These are phyloP conservation scores for Leucocoprinus birnbaumii DNA, from an alignment of 768 basidiomycete species.

Conservation along the genomic window DNA sequence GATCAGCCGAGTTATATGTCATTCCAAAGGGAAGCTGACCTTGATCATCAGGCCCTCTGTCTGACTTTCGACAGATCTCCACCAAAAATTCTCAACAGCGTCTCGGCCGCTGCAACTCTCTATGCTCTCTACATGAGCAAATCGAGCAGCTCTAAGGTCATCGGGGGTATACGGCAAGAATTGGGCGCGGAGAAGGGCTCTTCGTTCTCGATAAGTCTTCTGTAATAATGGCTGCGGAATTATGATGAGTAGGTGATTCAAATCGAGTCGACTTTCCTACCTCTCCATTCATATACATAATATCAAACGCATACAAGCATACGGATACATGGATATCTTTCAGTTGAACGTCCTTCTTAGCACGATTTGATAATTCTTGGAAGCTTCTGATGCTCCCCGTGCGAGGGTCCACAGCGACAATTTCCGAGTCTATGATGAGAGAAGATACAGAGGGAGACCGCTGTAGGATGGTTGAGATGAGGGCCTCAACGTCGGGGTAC, in stretches of 20 bases:
- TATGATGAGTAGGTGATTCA: conserved; percentile 8
- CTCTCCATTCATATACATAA: conserved; percentile 82
- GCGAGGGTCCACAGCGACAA: conserved; percentile 74
- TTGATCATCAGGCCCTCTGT: conserved; percentile 97
- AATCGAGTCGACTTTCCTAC: conserved; percentile 37
- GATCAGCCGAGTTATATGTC: neutral
- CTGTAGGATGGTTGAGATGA: conserved; percentile 52
- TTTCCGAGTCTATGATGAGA: conserved; percentile 84
- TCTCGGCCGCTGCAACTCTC: conserved; percentile 61
- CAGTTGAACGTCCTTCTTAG: conserved; percentile 78
- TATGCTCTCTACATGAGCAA: conserved; percentile 72
- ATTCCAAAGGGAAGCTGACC: conserved; percentile 31
- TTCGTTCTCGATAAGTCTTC: conserved; percentile 67
- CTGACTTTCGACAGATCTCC: conserved; percentile 67
- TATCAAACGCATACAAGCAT: conserved; percentile 84
- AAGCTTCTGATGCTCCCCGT: conserved; percentile 71
- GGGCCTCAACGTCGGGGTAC: conserved; percentile 79
- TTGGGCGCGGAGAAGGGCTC: conserved; percentile 56
- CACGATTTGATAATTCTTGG: conserved; percentile 83
- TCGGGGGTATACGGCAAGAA: conserved; percentile 53
- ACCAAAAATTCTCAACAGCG: conserved; percentile 74
- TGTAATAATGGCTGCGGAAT: conserved; percentile 58
- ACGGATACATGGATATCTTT: conserved; percentile 76
- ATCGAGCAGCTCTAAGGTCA: conserved; percentile 50
- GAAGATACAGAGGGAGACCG: conserved; percentile 41